Conservation (phyloP, 108 stramenopile species). For the Cylindrotheca fusiformis region DNA sequence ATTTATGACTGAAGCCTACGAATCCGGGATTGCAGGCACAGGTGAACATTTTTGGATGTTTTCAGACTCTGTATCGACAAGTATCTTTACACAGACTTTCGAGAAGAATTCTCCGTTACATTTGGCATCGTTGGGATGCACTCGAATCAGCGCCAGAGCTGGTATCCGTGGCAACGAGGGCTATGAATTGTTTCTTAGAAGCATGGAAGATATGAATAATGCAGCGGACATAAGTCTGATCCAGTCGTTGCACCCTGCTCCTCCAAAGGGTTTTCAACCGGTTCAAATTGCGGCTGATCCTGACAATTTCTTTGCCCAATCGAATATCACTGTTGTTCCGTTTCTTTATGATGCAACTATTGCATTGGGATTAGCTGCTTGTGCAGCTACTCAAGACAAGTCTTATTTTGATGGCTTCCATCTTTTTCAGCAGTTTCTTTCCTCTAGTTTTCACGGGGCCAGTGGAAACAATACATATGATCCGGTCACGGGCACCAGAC, state of each 20-base stretch:
- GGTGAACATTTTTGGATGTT: constrained; percentile 44
- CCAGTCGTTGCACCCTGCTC: neutral
- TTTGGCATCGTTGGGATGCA: constrained; percentile 4
- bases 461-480: constrained; percentile 2
- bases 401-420: neutral
- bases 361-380: constrained; percentile 45
- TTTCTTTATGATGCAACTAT: constrained; percentile 53
- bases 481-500: neutral
- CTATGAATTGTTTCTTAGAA: constrained; percentile 21
- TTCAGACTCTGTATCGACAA: constrained; percentile 13
- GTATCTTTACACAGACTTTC: constrained; percentile 7
- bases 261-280: constrained; percentile 11
- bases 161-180: constrained; percentile 28
- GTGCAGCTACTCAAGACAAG: constrained; percentile 7
- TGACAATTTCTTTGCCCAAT: constrained; percentile 5
- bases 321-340: neutral
- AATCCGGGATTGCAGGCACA: constrained; percentile 39
- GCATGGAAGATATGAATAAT: constrained; percentile 3
- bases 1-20: constrained; percentile 35
- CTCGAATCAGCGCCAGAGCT: constrained; percentile 23
- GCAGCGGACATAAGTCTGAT: neutral
- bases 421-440: neutral
- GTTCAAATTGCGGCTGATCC: neutral
- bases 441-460: neutral
- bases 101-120: constrained; percentile 1